Percentiles rank a stretch among this genome's conserved stretches.
phyloP scores from a whole-genome alignment of 345 rosid species.

The Arabidopsis thaliana region TAIR10.1 NC_003075.7:16939501-16940000 shows the following conservation, averaged over 20 bases:
- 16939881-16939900: slow-evolving; percentile 38
- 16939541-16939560: slow-evolving; percentile 66
- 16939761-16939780: slow-evolving; percentile 77
- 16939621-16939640: slow-evolving; percentile 33
- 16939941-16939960: slow-evolving; percentile 27
- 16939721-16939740: slow-evolving; percentile 64
- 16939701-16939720: neutral
- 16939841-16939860: slow-evolving; percentile 53
- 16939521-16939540: slow-evolving; percentile 65
- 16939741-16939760: slow-evolving; percentile 70
- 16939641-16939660: neutral
- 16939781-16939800: slow-evolving; percentile 85
- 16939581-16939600: slow-evolving; percentile 64
- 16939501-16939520: slow-evolving; percentile 58
- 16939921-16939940: slow-evolving; percentile 16
- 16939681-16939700: slow-evolving; percentile 8
- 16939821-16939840: slow-evolving; percentile 78
- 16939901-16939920: slow-evolving; percentile 24
- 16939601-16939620: slow-evolving; percentile 55
- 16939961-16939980: slow-evolving; percentile 6
- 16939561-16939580: slow-evolving; percentile 70
- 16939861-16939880: slow-evolving; percentile 44
- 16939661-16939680: neutral
- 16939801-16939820: slow-evolving; percentile 86
- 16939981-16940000: slow-evolving; percentile 34